These are phyloP conservation scores for Septoria linicola DNA, from an alignment of 2,329 filamentous ascomycete species.

Conservation along the genomic window DNA sequence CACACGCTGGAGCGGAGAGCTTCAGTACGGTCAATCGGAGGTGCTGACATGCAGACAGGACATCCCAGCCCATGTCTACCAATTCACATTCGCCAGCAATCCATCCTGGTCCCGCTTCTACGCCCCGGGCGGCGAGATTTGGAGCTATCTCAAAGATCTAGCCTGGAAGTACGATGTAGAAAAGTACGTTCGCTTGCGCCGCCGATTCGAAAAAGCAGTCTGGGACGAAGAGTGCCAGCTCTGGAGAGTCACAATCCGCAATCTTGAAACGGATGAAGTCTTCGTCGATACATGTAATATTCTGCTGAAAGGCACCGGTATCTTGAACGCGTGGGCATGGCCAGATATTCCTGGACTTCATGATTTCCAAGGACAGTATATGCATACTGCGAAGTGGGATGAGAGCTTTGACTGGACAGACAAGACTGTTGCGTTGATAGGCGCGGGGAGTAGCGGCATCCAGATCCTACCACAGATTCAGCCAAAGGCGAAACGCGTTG, in stretches of 20 bases:
- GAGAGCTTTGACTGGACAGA: slow-evolving; percentile 30
- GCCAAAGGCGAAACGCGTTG: slow-evolving; percentile 37
- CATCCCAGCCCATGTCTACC: slow-evolving; percentile 11
- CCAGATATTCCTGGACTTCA: slow-evolving; percentile 39
- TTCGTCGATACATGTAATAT: slow-evolving; percentile 10
- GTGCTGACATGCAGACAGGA: no score
- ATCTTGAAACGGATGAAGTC: background rate
- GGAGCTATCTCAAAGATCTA: slow-evolving; percentile 41
- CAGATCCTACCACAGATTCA: slow-evolving; percentile 51
- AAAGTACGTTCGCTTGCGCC: slow-evolving; percentile 37
- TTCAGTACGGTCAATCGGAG: no score
- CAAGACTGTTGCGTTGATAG: slow-evolving; percentile 43
- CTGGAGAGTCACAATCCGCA: slow-evolving; percentile 18
- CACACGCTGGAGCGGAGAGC: no score
- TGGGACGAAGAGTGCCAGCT: slow-evolving; percentile 15
- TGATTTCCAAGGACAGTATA: slow-evolving; percentile 38
- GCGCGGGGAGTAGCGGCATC: slow-evolving; percentile 43
- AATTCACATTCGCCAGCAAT: slow-evolving; percentile 16
- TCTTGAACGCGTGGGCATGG: slow-evolving; percentile 15
- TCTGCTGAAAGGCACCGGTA: slow-evolving; percentile 14
- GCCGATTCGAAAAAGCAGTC: slow-evolving; percentile 12
- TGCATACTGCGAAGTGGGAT: slow-evolving; percentile 43
- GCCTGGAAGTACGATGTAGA: slow-evolving; percentile 42
- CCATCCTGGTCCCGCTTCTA: slow-evolving; percentile 35
- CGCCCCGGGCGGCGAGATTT: slow-evolving; percentile 42